Base-by-base conservation (phyloP, 2,329 filamentous ascomycete genomes). In the Ustulina deusta region DNA sequence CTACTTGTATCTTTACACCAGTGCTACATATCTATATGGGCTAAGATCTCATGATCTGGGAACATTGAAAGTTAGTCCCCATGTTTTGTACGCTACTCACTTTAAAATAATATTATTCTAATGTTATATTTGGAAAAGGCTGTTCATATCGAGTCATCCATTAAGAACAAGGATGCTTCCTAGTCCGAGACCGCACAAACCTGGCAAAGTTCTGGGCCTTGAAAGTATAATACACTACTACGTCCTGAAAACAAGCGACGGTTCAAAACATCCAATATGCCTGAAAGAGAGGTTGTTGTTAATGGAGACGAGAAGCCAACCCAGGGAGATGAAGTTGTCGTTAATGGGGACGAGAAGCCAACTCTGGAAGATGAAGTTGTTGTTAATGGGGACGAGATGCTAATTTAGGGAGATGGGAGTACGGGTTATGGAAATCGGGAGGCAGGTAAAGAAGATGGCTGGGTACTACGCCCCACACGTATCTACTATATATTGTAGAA, bases 91-190 rank as follows among this genome's bases (percentile, higher is more conserved):
- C n/a, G n/a, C 40, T 15, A 44, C 9, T 44, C 9, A 44, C 11
- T 9, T 20, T 20, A 44, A 44, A 44, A 44, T 44, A 44, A 44
- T 44, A 44, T 44, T 20, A 44, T 44, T 3, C 9, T 44, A 44
- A 44, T 44, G 40, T 15, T 44, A 44, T 44, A 44, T 44, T 44
- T 44, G 9, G 9, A 44, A 44, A 44, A 44, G 40, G 40, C 40
- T 20, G n/a, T 44, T 44, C 9, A 44, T 20, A 44, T 44, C 2
- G n/a, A 44, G 2, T 44, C 9, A 44, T 44, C 9, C 9, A 44
- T 44, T 20, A 44, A 44, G 40, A 44, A 44, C 9, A 44, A 44
- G 9, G n/a, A 44, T 11, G n/a, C n/a, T 11, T 36, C 11, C n/a
- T 44, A 44, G n/a, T 44, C 9, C 9, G 9, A 44, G 9, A 44